phyloP scores from a whole-genome alignment of 1,284 basidiomycete genomes.

The Caloboletus firmus region DNA sequence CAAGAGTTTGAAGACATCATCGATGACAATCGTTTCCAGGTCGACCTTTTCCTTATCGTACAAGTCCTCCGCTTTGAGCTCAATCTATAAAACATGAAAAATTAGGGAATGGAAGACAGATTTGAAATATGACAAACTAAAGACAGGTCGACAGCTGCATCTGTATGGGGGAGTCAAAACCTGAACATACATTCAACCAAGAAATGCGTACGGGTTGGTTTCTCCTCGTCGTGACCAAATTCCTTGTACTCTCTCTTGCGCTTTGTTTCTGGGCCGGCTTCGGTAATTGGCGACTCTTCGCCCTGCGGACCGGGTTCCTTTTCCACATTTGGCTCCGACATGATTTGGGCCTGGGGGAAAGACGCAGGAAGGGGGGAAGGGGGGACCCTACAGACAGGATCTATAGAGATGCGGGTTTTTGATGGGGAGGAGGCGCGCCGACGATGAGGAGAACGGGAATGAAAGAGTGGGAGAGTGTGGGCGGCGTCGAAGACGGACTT shows the following conservation, averaged over 20 bases:
- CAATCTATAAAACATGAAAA: constrained; percentile 56
- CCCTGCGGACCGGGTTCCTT: constrained; percentile 61
- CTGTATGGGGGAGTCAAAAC: constrained; percentile 37
- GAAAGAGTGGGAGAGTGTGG: constrained; percentile 35
- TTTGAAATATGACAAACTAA: constrained; percentile 43
- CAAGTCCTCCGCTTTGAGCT: constrained; percentile 90
- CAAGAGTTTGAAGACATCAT: constrained; percentile 95
- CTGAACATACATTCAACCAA: background rate
- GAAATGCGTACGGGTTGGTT: constrained; percentile 64
- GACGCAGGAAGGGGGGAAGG: constrained; percentile 2
- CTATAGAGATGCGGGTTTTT: constrained; percentile 28
- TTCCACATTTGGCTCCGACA: constrained; percentile 50
- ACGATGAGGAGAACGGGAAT: constrained; percentile 16
- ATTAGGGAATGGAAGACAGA: background rate
- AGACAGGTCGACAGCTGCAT: constrained; percentile 87
- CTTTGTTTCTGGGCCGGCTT: constrained; percentile 41
- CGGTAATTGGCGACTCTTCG: constrained; percentile 39
- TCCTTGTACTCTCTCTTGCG: constrained; percentile 92
- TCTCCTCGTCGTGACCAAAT: constrained; percentile 76
- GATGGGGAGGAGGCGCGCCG: constrained; percentile 6
- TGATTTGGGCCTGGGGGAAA: constrained; percentile 16
- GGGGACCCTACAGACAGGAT: constrained; percentile 30
- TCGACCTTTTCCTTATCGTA: constrained; percentile 99
- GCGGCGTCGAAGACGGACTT: constrained; percentile 33
- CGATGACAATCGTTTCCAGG: constrained; percentile 94